Conservation (phyloP, 805 yeast genomes). For the Wickerhamomyces chaumierensis region DNA sequence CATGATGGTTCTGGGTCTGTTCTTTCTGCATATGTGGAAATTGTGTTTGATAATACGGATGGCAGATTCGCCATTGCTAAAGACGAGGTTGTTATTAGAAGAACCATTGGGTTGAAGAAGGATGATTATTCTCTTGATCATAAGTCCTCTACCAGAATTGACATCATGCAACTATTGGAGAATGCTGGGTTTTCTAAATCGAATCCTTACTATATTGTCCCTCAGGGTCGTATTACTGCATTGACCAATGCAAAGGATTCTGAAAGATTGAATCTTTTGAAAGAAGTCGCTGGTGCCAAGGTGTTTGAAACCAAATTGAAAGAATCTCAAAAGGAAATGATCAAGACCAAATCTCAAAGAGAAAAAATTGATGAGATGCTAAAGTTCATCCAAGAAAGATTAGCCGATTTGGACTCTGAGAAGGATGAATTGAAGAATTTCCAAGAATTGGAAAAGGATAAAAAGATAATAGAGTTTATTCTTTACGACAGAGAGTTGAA, state of each 20-base stretch:
- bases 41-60: conserved; percentile 73
- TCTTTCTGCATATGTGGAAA: conserved; percentile 88
- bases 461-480: conserved; percentile 64
- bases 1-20: conserved; percentile 88
- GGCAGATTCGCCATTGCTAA: conserved; percentile 47
- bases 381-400: conserved; percentile 54
- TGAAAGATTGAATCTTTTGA: conserved; percentile 67
- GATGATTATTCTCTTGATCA: conserved; percentile 85
- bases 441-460: conserved; percentile 54
- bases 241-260: conserved; percentile 82
- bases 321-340: conserved; percentile 75
- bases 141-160: conserved; percentile 67
- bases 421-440: conserved; percentile 61
- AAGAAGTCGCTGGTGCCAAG: conserved; percentile 92
- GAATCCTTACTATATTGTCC: conserved; percentile 92
- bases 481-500: conserved; percentile 67
- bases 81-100: conserved; percentile 60
- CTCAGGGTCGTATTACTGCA: conserved; percentile 86
- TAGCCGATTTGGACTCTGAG: conserved; percentile 73
- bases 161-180: conserved; percentile 71
- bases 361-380: conserved; percentile 68
- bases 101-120: conserved; percentile 88
- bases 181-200: conserved; percentile 86
- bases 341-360: conserved; percentile 54
- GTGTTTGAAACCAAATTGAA: conserved; percentile 74